Evolutionary conservation across 2,329 filamentous ascomycete genomes (phyloP), one percentile per base, ranked within the genome.

Genomic region (Scleromitrula shiraiana): DNA sequence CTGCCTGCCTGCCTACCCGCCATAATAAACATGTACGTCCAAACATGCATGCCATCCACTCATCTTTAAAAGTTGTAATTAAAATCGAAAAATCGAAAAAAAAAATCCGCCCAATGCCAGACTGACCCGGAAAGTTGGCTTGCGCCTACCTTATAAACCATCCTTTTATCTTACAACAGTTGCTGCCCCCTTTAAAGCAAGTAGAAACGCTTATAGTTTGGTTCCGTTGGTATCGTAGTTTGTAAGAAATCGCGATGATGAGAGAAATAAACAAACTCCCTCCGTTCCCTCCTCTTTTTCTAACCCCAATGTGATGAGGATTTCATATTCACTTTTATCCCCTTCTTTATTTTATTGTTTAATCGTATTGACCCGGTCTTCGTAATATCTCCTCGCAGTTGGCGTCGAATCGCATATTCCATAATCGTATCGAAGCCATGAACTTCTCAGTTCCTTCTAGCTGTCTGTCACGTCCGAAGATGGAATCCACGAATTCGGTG

Each of bases 381-480:
- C 70, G 70, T 52, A 97, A 73, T 58, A 97, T 91, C 23, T 91
- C 86, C 62, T 95, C 88, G 70, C 89, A 95, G 74, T 97, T 96
- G 67, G 87, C 88, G 62, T 96, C 89, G 67, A 96, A 98, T 39
- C 91, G 85, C 69, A 94, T 80, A 66, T 86, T 89, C 88, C 91
- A 98, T 5, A 61, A 49, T 17, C 59, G 54, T n/a, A 60, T 58
- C 3, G 58, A 59, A 7, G 86, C 82, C 88, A 97, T 97, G 68
- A 96, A 80, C 68, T 85, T 87, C 73, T 96, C 88, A 2, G 91
- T 96, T 68, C 83, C 83, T 66, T 90, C 83, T 47, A 96, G 75
- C 70, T 96, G 87, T 54, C 89, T 80, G 64, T 97, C 91, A 54
- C 85, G 83, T 56, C 90, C 91, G 61, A 97, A 97, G 59, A 98